A percentile compares a stretch with the other conserved stretches of the same genome.
These are phyloP conservation scores for Teunomyces barrocoloradensis DNA, from an alignment of 805 yeast species.

Conservation along the genomic window DNA sequence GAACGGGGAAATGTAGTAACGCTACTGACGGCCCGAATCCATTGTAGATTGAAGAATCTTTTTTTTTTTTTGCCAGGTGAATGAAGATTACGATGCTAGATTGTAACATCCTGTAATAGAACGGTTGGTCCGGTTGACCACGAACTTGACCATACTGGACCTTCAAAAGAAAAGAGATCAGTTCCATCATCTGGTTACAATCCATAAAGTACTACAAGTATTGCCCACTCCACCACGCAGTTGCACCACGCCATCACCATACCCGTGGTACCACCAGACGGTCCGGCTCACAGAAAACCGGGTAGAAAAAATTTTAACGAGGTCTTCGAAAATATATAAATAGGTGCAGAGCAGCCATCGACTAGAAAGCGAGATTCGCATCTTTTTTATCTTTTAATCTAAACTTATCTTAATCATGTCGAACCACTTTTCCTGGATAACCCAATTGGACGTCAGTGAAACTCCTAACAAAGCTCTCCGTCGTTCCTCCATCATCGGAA, in stretches of 20 bases:
- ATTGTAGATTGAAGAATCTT: not conserved
- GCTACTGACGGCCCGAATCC: not conserved
- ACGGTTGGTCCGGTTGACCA: not conserved
- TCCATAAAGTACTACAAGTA: not conserved
- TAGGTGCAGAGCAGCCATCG: constrained; percentile 2
- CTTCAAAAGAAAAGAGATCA: too few species aligned
- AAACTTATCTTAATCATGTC: constrained; percentile 28
- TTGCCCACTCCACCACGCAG: not conserved
- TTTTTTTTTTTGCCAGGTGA: not conserved
- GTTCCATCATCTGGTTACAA: too few species aligned
- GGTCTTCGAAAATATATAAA: constrained; percentile 5
- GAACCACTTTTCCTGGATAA: constrained; percentile 71
- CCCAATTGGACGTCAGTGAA: constrained; percentile 66
- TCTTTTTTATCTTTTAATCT: not conserved
- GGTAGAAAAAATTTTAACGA: constrained; percentile 9
- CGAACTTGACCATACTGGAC: not conserved
- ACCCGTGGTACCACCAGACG: constrained; percentile 5
- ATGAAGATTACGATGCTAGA: not conserved
- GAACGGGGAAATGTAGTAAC: not conserved
- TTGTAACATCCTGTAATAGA: not conserved
- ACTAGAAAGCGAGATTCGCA: not conserved
- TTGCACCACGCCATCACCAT: not conserved
- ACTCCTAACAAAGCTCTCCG: constrained; percentile 80
- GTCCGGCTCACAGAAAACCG: constrained; percentile 11
- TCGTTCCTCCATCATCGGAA: constrained; percentile 96